Conservation (phyloP, 495 filamentous ascomycete species). For the Trichocladium uniseriatum region DNA sequence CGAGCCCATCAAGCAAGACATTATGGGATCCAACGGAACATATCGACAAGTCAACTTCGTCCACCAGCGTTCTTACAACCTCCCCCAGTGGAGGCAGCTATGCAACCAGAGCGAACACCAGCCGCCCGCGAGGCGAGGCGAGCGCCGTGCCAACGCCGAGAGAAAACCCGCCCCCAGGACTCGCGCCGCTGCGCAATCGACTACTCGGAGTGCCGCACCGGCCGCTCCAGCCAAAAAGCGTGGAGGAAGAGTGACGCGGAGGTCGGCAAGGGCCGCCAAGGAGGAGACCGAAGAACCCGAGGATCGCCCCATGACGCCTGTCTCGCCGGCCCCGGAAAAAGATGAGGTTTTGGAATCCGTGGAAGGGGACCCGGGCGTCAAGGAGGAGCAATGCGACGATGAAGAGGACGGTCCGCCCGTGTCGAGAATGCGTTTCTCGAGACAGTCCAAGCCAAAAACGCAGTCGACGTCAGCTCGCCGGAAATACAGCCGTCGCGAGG, state of each 20-base stretch:
- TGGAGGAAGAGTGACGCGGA: conserved; percentile 18
- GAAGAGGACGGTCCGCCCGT: conserved; percentile 28
- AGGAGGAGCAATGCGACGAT: conserved; percentile 39
- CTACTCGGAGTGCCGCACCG: conserved; percentile 16
- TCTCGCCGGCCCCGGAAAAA: conserved; percentile 39
- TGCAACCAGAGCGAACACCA: conserved; percentile 92
- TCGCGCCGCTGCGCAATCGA: conserved; percentile 21
- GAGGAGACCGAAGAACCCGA: conserved; percentile 27
- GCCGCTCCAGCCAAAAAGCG: conserved; percentile 29
- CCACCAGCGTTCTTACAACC: conserved; percentile 88
- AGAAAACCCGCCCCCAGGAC: conserved; percentile 35
- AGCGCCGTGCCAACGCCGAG: conserved; percentile 70
- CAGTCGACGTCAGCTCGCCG: conserved; percentile 55
- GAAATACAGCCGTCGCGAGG: conserved; percentile 70
- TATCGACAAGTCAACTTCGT: conserved; percentile 95
- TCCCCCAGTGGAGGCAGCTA: conserved; percentile 88
- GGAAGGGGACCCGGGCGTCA: conserved; percentile 33
- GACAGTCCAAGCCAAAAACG: conserved; percentile 40
- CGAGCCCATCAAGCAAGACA: conserved; percentile 96
- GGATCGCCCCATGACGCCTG: conserved; percentile 46
- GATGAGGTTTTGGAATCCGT: conserved; percentile 38
- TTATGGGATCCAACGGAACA: conserved; percentile 84
- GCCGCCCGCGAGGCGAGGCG: conserved; percentile 86
- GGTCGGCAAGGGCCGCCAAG: conserved; percentile 19
- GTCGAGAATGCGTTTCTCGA: conserved; percentile 32